phyloP scores from a whole-genome alignment of 208 protist genomes.

The Leishmania arabica region DNA sequence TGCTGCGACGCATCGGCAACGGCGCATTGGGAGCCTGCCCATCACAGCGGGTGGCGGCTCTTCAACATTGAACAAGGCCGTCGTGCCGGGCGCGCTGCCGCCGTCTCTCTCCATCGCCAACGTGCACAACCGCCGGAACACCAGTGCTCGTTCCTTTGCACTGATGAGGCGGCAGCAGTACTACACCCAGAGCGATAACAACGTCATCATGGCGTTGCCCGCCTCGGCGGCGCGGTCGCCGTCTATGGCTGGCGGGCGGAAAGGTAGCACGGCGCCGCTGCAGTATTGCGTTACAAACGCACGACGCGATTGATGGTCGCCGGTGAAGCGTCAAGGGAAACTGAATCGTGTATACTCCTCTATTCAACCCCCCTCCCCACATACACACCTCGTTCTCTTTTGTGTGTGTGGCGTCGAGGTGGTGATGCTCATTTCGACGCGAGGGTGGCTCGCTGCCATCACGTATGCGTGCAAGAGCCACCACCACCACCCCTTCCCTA shows the following conservation, averaged over 20 bases:
- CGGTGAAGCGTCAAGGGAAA: neutral
- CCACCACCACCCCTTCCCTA: neutral
- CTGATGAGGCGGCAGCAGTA: conserved; percentile 87
- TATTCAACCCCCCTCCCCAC: too few species aligned
- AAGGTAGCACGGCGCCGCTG: neutral
- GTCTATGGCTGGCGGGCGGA: neutral
- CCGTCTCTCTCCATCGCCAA: conserved; percentile 48
- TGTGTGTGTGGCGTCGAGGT: neutral
- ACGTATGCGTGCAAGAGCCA: neutral
- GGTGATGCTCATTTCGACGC: neutral
- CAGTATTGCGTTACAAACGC: neutral
- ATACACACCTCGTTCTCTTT: neutral
- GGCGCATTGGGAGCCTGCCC: neutral
- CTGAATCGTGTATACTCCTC: neutral
- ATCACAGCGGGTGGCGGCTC: neutral
- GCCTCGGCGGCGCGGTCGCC: neutral
- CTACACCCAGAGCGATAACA: conserved; percentile 88
- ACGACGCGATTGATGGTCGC: neutral
- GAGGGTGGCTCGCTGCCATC: neutral
- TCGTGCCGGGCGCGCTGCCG: conserved; percentile 44
- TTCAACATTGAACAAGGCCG: conserved; percentile 36
- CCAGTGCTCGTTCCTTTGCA: conserved; percentile 40
- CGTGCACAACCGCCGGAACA: conserved; percentile 64
- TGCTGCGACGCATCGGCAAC: neutral
- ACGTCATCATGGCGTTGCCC: conserved; percentile 49